Evolutionary conservation across 768 basidiomycete genomes (phyloP), one percentile per base, ranked within the genome.

Genomic region (Tulasnella sp.): DNA sequence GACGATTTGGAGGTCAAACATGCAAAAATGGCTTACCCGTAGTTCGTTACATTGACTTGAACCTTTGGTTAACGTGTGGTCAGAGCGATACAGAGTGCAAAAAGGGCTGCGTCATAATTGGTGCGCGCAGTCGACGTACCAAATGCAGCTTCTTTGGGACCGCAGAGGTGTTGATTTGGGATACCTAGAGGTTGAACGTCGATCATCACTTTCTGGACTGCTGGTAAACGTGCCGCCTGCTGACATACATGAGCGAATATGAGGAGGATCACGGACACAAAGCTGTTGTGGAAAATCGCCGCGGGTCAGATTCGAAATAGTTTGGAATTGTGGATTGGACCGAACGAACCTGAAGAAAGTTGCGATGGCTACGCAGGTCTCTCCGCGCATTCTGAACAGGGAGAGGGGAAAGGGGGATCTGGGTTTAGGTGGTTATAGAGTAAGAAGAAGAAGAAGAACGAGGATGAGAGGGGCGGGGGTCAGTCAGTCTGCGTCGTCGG

Each of bases 181-280:
- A 80, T 61, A 80, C 79, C 80, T 81, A 61, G 26, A 42, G 57
- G 51, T 37, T 37, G 40, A 51, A 44, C 18, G 13, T 40, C 37
- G 48, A n/a, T 29, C n/a, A n/a, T 69, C 80, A 57, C n/a, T 15
- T 51, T 11, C 67, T 39, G 51, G 74, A 57, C 32, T 18, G 26
- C 32, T 78, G 39, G 71, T 46, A 23, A 26, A 23, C 20, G 70
- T 46, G 69, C 70, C 20, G 16, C 9, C 57, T 23, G 39, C 20
- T 10, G 61, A 72, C 80, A 57, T 70, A 80, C 80, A 76, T 81
- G 79, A 23, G 79, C 80, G 57, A 81, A 80, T 35, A 81, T 78
- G 44, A 81, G 77, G 40, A 81, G 51, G 16, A 81, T 44, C 10
- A 79, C 39, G 26, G 80, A 77, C 26, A 69, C 74, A 29, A 78